phyloP scores from a whole-genome alignment of 2,329 filamentous ascomycete species.

The Pseudogymnoascus destructans region DNA sequence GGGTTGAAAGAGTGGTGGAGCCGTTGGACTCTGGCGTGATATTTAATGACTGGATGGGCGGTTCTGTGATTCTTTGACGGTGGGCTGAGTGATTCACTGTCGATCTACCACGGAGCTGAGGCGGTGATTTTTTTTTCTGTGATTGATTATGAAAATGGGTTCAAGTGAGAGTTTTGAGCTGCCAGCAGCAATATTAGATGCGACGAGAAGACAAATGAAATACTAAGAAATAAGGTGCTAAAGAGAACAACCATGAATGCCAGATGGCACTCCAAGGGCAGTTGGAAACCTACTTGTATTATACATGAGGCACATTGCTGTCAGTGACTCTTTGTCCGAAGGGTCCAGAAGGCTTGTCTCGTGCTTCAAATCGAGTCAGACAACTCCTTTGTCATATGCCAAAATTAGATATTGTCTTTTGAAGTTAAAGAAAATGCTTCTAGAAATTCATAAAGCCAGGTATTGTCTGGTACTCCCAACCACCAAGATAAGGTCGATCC shows the following conservation, averaged over 20 bases:
- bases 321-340: neutral
- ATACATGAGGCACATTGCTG: neutral
- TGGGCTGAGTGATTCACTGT: neutral
- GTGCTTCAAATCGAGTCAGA: neutral
- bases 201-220: slow-evolving; percentile 2
- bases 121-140: neutral
- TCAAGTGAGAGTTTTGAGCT: neutral
- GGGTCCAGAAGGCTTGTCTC: neutral
- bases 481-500: neutral
- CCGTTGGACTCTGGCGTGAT: neutral
- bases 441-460: slow-evolving; percentile 5
- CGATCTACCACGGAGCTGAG: neutral
- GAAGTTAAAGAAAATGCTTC: slow-evolving; percentile 8
- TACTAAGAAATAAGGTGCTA: neutral
- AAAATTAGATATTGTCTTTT: slow-evolving; percentile 6
- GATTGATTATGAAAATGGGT: neutral
- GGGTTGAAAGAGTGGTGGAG: neutral
- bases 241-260: neutral
- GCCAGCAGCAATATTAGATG: neutral
- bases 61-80: neutral
- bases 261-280: neutral
- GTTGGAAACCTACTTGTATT: slow-evolving; percentile 5
- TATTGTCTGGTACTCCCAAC: slow-evolving; percentile 4
- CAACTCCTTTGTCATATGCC: slow-evolving; percentile 2
- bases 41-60: neutral